Evolutionary conservation across 1,284 basidiomycete species (phyloP), one percentile per base, ranked within the genome.

Genomic region (Somion occarium): DNA sequence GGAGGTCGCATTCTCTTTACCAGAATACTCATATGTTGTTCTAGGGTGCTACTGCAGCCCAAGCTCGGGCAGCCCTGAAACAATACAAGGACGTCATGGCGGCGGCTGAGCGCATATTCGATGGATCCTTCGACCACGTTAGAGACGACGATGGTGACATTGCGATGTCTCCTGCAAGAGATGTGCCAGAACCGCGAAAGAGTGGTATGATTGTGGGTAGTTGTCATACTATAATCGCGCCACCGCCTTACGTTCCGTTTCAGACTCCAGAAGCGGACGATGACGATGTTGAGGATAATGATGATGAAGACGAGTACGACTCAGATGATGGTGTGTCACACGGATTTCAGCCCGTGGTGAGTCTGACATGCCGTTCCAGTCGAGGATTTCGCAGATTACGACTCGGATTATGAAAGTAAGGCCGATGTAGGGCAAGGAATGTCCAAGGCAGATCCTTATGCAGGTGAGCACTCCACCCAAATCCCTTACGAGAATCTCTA

Each of bases 21-120:
- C 24, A 48, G 19, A n/a, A 47, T 26, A 20, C 25, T 46, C 24
- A 24, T 23, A 45, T 30, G 38, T 30, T 22, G 3, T 26, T 7
- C 18, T 44, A 92, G 90, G 91, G 92, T 57, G 90, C 90, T 37
- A 89, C 83, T 1, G 64, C 70, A 11, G 79, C 81, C 19, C 85
- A 91, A 69, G 92, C 92, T 38, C 77, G 78, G 57, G 89, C 86
- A 42, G 91, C 91, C 12, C 69, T 94, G 61, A 77, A 74, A 53
- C 81, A 83, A 60, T 79, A 87, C 61, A 89, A 83, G 61, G 91
- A 94, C 73, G 87, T 91, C 26, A 91, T 91, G 88, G 76, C 87
- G 61, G 92, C 93, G n/a, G 91, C 92, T 2, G 91, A 90, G 64
- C 81, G 74, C 49, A 85, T 92, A 54, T 87, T 89, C 60, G 85